phyloP scores from a whole-genome alignment of 2,329 filamentous ascomycete species.

The Trichoderma simmonsii region DNA sequence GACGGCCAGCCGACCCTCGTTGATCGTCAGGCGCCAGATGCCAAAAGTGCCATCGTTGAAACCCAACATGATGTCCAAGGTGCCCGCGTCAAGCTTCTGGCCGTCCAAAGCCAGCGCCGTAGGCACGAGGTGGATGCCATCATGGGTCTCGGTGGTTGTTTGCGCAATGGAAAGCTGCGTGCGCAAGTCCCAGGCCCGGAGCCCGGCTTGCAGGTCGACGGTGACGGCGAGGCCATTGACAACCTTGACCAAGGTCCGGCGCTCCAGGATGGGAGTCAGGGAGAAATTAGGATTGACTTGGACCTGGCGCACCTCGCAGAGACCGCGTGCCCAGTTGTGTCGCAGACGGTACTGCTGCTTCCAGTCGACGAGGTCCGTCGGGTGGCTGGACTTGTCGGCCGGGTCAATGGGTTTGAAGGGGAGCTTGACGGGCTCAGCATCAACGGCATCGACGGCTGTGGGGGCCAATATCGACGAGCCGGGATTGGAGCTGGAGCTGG shows the following conservation, averaged over 20 bases:
- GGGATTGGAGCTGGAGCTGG: background rate
- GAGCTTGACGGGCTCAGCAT: conserved; percentile 27
- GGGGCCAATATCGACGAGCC: background rate
- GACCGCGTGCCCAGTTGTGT: conserved; percentile 86
- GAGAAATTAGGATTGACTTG: conserved; percentile 47
- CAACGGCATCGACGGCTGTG: background rate
- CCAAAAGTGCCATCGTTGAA: conserved; percentile 70
- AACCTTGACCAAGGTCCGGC: conserved; percentile 69
- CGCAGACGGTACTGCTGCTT: conserved; percentile 83
- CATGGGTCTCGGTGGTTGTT: conserved; percentile 31
- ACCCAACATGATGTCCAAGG: conserved; percentile 63
- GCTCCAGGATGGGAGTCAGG: conserved; percentile 31
- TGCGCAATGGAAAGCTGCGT: conserved; percentile 59
- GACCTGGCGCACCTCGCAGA: conserved; percentile 76
- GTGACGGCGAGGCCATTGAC: conserved; percentile 75
- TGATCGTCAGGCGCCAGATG: conserved; percentile 60
- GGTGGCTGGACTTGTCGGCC: conserved; percentile 35
- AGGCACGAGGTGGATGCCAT: conserved; percentile 39
- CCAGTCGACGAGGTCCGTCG: conserved; percentile 62
- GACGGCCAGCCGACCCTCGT: conserved; percentile 41
- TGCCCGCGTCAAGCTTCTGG: conserved; percentile 38
- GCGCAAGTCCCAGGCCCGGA: conserved; percentile 76
- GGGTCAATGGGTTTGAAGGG: conserved; percentile 45
- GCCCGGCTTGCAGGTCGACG: conserved; percentile 63
- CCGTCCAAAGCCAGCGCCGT: conserved; percentile 66